Base-by-base conservation (phyloP, 83 land plant genomes). In the Diphasiastrum complanatum region DNA sequence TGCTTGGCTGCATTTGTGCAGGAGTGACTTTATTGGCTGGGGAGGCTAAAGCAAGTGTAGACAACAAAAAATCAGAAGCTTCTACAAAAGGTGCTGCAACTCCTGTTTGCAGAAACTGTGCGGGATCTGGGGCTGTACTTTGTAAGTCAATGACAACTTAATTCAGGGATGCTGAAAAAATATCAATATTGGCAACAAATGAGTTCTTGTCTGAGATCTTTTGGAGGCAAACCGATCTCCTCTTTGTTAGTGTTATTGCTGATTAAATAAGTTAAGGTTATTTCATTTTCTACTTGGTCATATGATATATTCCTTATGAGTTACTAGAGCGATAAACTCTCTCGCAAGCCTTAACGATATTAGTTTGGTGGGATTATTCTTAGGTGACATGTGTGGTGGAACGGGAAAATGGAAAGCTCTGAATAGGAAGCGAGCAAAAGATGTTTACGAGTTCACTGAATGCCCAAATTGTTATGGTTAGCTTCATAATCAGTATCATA, bases 311-410 rank as follows among this genome's bases (percentile, higher is more conserved):
- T 38, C 43, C 43, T 38, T 38, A 8, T 38, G 14, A n/a, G n/a
- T 14, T 38, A 38, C 14, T 4, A 4, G 30, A 25, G 6, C 5
- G 33, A 25, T 5, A 4, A 54, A 19, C 29, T 28, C 28, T 58
- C 45, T 12, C 33, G 16, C 40, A 11, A 0, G 26, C 33, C 32
- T 14, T 29, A 23, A 27, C 3, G 29, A 5, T 18, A 26, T 53
- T 29, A 25, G 8, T 32, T 33, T 52, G 14, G 26, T 45, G 74
- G n/a, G n/a, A n/a, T n/a, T n/a, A n/a, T n/a, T n/a, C n/a, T n/a
- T 69, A 86, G 93, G 97, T 83, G 99, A 89, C 62, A 93, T 93
- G 99, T 93, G 98, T 75, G 99, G 96, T 33, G 99, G 99, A 47
- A 93, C 96, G 26, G 92, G 91, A 55, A 95, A 95, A 63, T 95